These are phyloP conservation scores for Chlamydomonas applanata DNA, from an alignment of 139 green algal species.

Conservation along the genomic window DNA sequence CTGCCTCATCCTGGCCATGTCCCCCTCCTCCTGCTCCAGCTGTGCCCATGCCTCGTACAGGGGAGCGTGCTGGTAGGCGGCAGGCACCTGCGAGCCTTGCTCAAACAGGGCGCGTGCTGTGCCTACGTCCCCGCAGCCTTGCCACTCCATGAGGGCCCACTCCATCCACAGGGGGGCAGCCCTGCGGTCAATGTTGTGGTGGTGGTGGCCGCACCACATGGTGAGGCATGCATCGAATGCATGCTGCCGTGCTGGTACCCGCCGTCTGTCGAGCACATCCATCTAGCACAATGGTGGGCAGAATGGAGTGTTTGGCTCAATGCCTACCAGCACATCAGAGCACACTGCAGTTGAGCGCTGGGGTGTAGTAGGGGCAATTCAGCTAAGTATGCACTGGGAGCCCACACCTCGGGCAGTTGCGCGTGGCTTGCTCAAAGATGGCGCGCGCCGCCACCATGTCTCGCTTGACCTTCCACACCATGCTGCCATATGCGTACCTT, in stretches of 20 bases:
- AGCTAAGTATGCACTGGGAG: neutral
- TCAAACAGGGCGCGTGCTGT: slow-evolving; percentile 51
- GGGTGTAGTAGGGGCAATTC: too few relatives aligned
- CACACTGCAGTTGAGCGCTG: too few relatives aligned
- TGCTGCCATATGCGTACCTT: slow-evolving; percentile 38
- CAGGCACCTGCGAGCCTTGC: slow-evolving; percentile 33
- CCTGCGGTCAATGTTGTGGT: slow-evolving; percentile 6
- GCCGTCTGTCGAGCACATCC: too few relatives aligned
- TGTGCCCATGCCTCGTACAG: slow-evolving; percentile 58
- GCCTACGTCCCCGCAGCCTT: slow-evolving; percentile 23
- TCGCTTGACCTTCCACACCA: slow-evolving; percentile 28
- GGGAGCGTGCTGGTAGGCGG: slow-evolving; percentile 46
- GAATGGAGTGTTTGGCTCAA: too few relatives aligned
- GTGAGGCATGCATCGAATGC: too few relatives aligned
- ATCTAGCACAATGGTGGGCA: too few relatives aligned
- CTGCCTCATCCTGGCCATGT: slow-evolving; percentile 10
- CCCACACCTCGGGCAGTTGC: slow-evolving; percentile 47
- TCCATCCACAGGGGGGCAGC: slow-evolving; percentile 70
- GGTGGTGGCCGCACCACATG: too few relatives aligned
- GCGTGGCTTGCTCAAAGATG: slow-evolving; percentile 46
- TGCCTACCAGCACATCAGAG: too few relatives aligned
- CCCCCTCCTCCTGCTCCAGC: slow-evolving; percentile 33
- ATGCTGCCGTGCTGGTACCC: too few relatives aligned
- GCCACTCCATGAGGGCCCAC: slow-evolving; percentile 70
- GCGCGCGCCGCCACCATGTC: slow-evolving; percentile 23